Evolutionary conservation across 1,284 basidiomycete genomes (phyloP), one percentile per base, ranked within the genome.

Genomic region (Ganoderma resinaceum): DNA sequence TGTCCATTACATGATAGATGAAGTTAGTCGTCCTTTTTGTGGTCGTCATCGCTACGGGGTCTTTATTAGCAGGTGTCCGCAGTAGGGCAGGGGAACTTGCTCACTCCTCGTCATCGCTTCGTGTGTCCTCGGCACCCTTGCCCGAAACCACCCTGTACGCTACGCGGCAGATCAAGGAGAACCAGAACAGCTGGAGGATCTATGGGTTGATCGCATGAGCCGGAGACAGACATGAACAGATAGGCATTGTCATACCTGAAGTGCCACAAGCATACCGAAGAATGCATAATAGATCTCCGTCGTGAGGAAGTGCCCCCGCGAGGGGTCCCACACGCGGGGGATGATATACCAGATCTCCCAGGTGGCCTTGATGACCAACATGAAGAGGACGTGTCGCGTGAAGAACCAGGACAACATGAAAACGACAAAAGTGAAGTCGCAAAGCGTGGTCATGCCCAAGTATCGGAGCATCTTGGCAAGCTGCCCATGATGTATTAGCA

Each of bases 391-490:
- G 76, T 98, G 94, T 63, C 96, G 89, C 1, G 96, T 96, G 43
- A 94, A 76, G 68, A 97, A 84, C 96, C 96, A 98, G n/a, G 92
- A 92, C 31, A 95, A 63, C 76, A 97, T 86, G 83, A 96, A 99
- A 66, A 89, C 77, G 37, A 85, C 92, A 79, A 99, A 99, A 0
- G 89, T 87, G 37, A 82, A 76, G 80, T 99, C 96, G 72, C 93
- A 95, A 1, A 89, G 77, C 11, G 86, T 85, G 68, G 91, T 86
- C 67, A 89, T 83, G 35, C 84, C 85, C 35, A 97, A 84, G 81
- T 99, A 99, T 67, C 93, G 92, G 73, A 95, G 82, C 92, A 99
- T 96, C 82, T 99, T 99, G 20, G 96, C 97, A 71, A 93, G 77
- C 95, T 96, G 65, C 23, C 52, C 37, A 65, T 23, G 18, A 26